Evolutionary conservation across 768 basidiomycete species (phyloP), one percentile per base, ranked within the genome.

Genomic region (Lactarius sanguifluus): DNA sequence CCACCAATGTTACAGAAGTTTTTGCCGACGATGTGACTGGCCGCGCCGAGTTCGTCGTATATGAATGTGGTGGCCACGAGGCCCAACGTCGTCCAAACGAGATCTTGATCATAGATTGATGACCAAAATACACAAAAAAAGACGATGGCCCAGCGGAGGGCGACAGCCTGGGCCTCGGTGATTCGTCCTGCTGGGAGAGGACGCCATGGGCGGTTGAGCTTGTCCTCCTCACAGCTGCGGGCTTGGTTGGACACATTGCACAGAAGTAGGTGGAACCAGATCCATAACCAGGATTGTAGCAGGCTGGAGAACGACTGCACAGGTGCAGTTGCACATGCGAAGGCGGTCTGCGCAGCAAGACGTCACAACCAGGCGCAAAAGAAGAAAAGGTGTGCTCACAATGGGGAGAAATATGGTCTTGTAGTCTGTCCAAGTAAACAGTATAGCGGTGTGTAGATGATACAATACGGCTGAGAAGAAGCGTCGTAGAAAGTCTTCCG

Each of bases 401-500:
- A 75, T 69, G 3, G 74, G 74, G n/a, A 75, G 57, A 12, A 75
- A 60, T 13, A 75, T 70, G 10, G 74, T 75, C 63, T 75, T 75
- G 61, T 70, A 73, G 61, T 75, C 74, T 25, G 74, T 70, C 70
- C 71, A 71, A 15, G 74, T 75, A 60, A 75, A 75, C n/a, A 75
- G 65, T 32, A 75, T 64, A 25, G 70, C 65, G 40, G 72, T 73
- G 57, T 71, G 62, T 5, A 72, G 30, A 41, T 72, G 66, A 32
- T 69, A 66, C 45, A n/a, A 32, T 20, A 56, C 64, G 10, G 61
- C 32, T 57, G 71, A 62, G 61, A 59, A 66, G 47, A 56, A 47
- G 10, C 40, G 30, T 47, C 54, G 25, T 36, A 67, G 57, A 38
- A 54, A 55, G 50, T 55, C 36, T 28, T 62, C 65, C 18, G 30